Percentiles rank a stretch among this genome's conserved stretches.
These are phyloP conservation scores for Sisymbrium irio DNA, from an alignment of 345 rosid genomes.

Conservation along the genomic window DNA sequence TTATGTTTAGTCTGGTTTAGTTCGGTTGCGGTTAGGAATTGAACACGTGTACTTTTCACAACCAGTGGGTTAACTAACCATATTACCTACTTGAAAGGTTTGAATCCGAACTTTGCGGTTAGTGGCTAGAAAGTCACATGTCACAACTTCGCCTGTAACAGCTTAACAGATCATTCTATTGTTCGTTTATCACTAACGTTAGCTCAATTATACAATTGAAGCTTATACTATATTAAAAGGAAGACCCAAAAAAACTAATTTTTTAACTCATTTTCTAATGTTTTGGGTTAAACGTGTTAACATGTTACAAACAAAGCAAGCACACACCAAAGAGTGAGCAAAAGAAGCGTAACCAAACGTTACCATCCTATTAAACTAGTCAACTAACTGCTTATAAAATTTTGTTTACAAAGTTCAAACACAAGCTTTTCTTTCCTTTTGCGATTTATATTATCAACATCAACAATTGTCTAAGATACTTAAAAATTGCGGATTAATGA, in stretches of 20 bases:
- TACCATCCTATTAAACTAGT: background rate
- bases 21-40: background rate
- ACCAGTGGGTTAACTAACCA: background rate
- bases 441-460: background rate
- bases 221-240: background rate
- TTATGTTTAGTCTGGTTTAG: background rate
- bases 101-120: conserved; percentile 22
- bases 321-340: background rate
- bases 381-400: too few relatives aligned
- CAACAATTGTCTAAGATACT: background rate
- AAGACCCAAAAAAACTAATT: background rate
- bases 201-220: background rate
- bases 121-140: conserved; percentile 2
- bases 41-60: background rate
- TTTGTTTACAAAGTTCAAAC: too few relatives aligned
- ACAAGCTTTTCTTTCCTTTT: too few relatives aligned
- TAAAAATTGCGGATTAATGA: background rate
- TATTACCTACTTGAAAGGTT: background rate
- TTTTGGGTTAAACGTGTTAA: background rate
- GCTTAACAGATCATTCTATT: conserved; percentile 8
- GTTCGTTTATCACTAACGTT: background rate
- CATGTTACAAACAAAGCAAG: background rate
- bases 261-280: background rate
- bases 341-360: background rate
- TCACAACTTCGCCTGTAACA: conserved; percentile 26